Conservation (phyloP, 1,139 yeast species). For the Zygosaccharomyces sapae region DNA sequence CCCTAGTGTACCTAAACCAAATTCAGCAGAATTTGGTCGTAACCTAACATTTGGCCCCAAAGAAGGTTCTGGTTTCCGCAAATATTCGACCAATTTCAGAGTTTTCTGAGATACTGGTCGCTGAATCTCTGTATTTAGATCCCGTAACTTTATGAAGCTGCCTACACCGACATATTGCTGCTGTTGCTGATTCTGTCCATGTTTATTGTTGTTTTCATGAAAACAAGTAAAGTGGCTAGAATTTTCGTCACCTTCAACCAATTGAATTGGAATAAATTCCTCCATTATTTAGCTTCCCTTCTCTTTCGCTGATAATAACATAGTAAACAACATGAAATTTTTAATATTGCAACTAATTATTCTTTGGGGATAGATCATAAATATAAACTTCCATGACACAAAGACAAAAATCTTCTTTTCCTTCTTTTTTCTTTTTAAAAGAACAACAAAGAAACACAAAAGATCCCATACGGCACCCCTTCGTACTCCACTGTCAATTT, state of each 20-base stretch:
- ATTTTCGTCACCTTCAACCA: conserved; percentile 2
- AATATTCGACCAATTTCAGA: conserved; percentile 10
- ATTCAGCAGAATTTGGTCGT: conserved; percentile 2
- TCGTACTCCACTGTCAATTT: no score
- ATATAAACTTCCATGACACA: no score
- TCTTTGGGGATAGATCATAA: no score
- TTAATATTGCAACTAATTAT: no score
- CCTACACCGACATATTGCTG: background rate
- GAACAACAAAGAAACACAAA: no score
- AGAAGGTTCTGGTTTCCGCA: conserved; percentile 16
- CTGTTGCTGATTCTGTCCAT: background rate
- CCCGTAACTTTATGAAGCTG: conserved; percentile 10
- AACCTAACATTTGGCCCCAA: conserved; percentile 2
- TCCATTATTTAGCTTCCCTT: background rate
- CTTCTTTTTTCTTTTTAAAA: no score
- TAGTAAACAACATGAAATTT: no score
- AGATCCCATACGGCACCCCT: no score
- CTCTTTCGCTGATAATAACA: background rate
- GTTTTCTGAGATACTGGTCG: conserved; percentile 6
- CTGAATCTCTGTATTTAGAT: conserved; percentile 5
- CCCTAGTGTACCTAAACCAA: conserved; percentile 8
- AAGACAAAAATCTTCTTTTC: no score
- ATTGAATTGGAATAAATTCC: conserved; percentile 1
- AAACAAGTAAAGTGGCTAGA: background rate
- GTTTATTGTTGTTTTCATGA: background rate